Percentiles rank a stretch among this genome's conserved stretches.
Evolutionary conservation across 192 early-diverging fungal genomes (phyloP).

Genomic region (Coemansia sp.): DNA sequence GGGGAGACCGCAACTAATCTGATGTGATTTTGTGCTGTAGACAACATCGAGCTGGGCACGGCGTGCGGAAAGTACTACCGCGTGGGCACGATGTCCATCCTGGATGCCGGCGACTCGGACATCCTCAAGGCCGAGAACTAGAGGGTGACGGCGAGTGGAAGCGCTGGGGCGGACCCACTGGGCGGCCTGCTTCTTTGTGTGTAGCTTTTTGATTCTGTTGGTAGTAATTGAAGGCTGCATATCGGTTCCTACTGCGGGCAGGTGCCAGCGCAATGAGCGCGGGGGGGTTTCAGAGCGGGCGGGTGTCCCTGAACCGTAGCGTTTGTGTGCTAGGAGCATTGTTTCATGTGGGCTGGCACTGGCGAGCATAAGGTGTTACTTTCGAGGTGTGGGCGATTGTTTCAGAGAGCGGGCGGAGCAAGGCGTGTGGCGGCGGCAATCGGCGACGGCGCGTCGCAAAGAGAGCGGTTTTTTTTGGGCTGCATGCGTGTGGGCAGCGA

Average conservation of each 20-base stretch:
- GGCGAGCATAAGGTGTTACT: slow-evolving; percentile 12
- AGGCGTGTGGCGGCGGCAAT: background rate
- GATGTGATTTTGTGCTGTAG: too few species aligned
- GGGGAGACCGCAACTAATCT: too few species aligned
- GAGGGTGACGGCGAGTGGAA: background rate
- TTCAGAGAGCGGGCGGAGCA: slow-evolving; percentile 9
- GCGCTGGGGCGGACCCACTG: background rate
- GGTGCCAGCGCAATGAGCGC: background rate
- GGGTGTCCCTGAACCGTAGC: background rate
- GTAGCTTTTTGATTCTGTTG: slow-evolving; percentile 6
- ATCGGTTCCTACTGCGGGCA: background rate
- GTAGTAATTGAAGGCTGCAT: background rate
- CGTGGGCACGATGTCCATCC: slow-evolving; percentile 88
- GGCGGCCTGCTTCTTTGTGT: background rate
- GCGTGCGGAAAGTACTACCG: slow-evolving; percentile 99
- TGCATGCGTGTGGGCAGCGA: slow-evolving; percentile 5
- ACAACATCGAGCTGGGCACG: slow-evolving; percentile 99
- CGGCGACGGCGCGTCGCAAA: slow-evolving; percentile 1
- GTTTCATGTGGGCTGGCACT: background rate
- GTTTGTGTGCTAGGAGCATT: background rate
- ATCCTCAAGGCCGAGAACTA: slow-evolving; percentile 62
- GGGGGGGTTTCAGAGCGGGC: slow-evolving; percentile 1
- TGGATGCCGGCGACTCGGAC: slow-evolving; percentile 97
- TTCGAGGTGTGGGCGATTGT: slow-evolving; percentile 20
- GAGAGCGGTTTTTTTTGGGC: background rate